Evolutionary conservation across 2,329 filamentous ascomycete genomes (phyloP), one percentile per base, ranked within the genome.

Genomic region (Volutella citrinella): DNA sequence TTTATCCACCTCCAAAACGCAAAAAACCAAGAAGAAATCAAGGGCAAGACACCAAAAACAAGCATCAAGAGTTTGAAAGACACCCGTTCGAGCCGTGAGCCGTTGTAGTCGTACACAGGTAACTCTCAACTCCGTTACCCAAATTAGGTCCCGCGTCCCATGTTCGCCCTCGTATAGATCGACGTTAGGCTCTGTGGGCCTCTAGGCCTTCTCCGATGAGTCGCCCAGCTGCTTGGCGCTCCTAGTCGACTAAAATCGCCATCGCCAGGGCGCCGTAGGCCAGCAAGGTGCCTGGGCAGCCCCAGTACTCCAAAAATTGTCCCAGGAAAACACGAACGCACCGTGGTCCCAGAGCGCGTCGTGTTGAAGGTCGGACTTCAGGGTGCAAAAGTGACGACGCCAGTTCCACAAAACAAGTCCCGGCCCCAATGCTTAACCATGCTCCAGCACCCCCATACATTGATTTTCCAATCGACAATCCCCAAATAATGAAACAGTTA

Each of bases 21-120:
- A 32, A 38, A 26, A 32, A 22, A 32, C 21, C 40, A 44, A 42
- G 35, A 34, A n/a, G 35, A 40, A 34, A 36, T 32, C 41, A 35
- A 23, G 44, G 32, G 34, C 25, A 41, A 36, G n/a, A n/a, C n/a
- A 30, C 19, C 28, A 36, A 36, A 42, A 29, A 22, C 24, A 41
- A 45, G 37, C 27, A 37, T 37, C 36, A 46, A 36, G 43, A 38
- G 36, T 43, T 43, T 38, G 35, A 42, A 51, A 42, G 35, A 42
- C 36, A 43, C 36, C 45, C 51, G n/a, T n/a, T n/a, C 37, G 47
- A 45, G 43, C 44, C 42, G 33, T 36, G 34, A 44, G 36, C 40
- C 40, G 39, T 38, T 46, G 51, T 53, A 55, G 52, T 60, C 51
- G 45, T 60, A 60, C 57, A 60, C 48, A 48, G 55, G 51, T 51